Conservation (phyloP, 2,329 filamentous ascomycete species). For the Purpureocillium lavendulum region DNA sequence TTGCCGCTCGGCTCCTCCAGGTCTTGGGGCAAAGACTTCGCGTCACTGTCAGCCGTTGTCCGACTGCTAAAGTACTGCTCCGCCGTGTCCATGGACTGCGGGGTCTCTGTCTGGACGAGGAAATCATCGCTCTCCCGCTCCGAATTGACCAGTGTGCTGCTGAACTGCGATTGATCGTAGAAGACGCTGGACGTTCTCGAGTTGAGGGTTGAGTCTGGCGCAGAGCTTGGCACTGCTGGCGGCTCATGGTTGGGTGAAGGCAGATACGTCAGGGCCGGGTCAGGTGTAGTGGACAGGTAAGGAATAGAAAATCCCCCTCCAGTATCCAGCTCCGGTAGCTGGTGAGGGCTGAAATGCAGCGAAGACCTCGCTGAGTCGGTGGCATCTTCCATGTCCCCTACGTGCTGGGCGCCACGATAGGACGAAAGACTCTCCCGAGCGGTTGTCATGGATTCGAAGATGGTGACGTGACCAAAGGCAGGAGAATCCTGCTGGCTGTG, state of each 20-base stretch:
- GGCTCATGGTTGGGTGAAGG: conserved; percentile 41
- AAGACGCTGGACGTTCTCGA: conserved; percentile 32
- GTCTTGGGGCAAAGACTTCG: conserved; percentile 24
- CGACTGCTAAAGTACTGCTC: conserved; percentile 30
- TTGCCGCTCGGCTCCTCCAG: conserved; percentile 36
- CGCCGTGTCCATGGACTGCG: conserved; percentile 36
- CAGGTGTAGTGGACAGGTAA: conserved; percentile 28
- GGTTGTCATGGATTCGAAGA: conserved; percentile 15
- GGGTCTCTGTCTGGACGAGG: conserved; percentile 31
- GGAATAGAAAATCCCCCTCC: conserved; percentile 42
- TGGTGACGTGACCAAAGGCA: conserved; percentile 22
- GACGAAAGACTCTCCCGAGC: conserved; percentile 2
- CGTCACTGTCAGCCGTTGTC: conserved; percentile 28
- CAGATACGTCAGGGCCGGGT: conserved; percentile 18
- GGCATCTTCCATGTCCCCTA: conserved; percentile 13
- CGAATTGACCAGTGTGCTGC: conserved; percentile 34
- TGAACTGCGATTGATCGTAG: conserved; percentile 28
- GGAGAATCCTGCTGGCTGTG: conserved; percentile 17
- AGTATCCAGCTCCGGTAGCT: conserved; percentile 42
- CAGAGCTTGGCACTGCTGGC: conserved; percentile 36
- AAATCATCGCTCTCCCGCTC: conserved; percentile 37
- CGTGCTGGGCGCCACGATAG: background rate
- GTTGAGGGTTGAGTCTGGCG: conserved; percentile 23
- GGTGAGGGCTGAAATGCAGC: conserved; percentile 22
- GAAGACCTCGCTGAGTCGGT: conserved; percentile 18